Conservation (phyloP, 2,329 filamentous ascomycete genomes). For the Trichoderma oligosporum region DNA sequence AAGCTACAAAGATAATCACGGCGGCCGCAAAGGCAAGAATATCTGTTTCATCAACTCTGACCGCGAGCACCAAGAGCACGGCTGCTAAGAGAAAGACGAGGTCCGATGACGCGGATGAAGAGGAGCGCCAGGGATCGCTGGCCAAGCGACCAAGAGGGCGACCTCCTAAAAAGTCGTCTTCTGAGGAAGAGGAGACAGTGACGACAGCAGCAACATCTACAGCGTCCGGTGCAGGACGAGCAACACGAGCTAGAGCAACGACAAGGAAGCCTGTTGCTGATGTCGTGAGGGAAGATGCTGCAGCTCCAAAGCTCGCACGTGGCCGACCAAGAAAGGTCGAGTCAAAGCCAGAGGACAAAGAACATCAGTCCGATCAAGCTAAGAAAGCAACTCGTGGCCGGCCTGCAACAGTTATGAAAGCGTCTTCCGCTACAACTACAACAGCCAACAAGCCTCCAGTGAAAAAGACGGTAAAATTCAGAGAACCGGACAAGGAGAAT, state of each 20-base stretch:
- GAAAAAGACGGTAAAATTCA: slow-evolving; percentile 62
- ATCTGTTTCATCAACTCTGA: slow-evolving; percentile 27
- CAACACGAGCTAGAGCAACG: slow-evolving; percentile 29
- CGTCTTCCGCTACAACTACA: slow-evolving; percentile 31
- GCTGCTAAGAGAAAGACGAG: slow-evolving; percentile 49
- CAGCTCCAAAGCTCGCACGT: slow-evolving; percentile 37
- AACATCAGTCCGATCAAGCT: slow-evolving; percentile 26
- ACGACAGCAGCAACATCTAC: slow-evolving; percentile 16
- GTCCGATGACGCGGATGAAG: slow-evolving; percentile 50
- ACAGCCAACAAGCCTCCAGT: slow-evolving; percentile 40
- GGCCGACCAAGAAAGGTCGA: slow-evolving; percentile 43
- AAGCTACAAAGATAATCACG: slow-evolving; percentile 46
- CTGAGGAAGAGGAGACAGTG: slow-evolving; percentile 23
- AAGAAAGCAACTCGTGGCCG: slow-evolving; percentile 34
- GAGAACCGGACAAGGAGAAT: slow-evolving; percentile 64
- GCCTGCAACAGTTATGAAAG: slow-evolving; percentile 30
- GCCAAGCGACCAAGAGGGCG: slow-evolving; percentile 41
- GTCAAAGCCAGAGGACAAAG: slow-evolving; percentile 23
- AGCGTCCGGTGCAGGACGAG: slow-evolving; percentile 24
- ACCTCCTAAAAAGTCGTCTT: slow-evolving; percentile 40
- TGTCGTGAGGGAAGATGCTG: slow-evolving; percentile 25
- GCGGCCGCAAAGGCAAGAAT: slow-evolving; percentile 45
- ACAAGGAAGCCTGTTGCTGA: slow-evolving; percentile 29
- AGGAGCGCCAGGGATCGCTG: slow-evolving; percentile 33
- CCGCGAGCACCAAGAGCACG: slow-evolving; percentile 34